Percentiles rank a stretch among this genome's conserved stretches.
These are phyloP conservation scores for Talaromyces piceae DNA, from an alignment of 2,329 filamentous ascomycete species.

Conservation along the genomic window DNA sequence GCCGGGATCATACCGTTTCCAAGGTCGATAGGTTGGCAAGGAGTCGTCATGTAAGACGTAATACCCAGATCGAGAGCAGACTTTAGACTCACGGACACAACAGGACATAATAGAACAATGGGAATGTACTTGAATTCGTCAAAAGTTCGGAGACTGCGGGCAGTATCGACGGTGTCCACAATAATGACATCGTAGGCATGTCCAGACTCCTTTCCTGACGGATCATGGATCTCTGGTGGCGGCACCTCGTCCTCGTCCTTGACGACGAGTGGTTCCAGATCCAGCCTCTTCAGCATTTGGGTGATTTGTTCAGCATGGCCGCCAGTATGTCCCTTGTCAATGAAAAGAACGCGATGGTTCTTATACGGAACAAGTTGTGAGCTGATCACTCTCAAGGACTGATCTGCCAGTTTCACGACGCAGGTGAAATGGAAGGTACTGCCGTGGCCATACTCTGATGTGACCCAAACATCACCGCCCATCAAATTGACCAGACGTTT, in stretches of 20 bases:
- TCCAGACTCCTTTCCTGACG: constrained; percentile 39
- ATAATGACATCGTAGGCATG: constrained; percentile 83
- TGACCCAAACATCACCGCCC: constrained; percentile 91
- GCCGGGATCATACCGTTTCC: constrained; percentile 91
- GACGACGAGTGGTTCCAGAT: constrained; percentile 70
- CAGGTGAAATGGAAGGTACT: constrained; percentile 94
- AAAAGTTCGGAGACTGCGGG: constrained; percentile 67
- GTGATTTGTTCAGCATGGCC: constrained; percentile 68
- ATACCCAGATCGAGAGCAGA: constrained; percentile 86
- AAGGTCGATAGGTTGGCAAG: constrained; percentile 81
- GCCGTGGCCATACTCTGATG: constrained; percentile 76
- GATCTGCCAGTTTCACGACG: constrained; percentile 69
- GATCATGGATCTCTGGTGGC: constrained; percentile 41
- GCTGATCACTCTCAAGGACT: constrained; percentile 65
- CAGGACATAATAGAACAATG: constrained; percentile 79
- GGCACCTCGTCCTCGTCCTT: constrained; percentile 58
- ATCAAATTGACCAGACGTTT: constrained; percentile 88
- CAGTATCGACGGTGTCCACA: constrained; percentile 82
- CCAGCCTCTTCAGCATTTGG: constrained; percentile 64
- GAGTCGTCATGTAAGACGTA: constrained; percentile 92
- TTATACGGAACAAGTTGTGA: constrained; percentile 72
- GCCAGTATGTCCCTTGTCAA: constrained; percentile 73
- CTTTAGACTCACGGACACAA: constrained; percentile 81
- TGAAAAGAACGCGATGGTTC: constrained; percentile 80
- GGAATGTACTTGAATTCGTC: constrained; percentile 94